phyloP scores from a whole-genome alignment of 805 yeast species.

The Babjeviella inositovora region DNA sequence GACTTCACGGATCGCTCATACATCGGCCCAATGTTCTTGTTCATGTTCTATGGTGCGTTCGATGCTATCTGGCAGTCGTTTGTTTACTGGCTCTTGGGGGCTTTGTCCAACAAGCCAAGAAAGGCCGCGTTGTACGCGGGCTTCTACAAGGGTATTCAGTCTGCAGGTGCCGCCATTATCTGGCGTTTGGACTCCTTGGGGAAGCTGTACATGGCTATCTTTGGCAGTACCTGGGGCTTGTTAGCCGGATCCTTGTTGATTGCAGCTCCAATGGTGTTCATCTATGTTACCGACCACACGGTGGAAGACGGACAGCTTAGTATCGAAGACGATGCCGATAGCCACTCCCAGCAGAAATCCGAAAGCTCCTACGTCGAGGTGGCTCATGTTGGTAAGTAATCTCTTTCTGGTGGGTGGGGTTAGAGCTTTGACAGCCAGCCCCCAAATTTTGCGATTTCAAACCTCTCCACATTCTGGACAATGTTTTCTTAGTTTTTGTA shows the following conservation, averaged over 20 bases:
- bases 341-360: no score
- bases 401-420: no score
- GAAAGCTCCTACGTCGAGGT: no score
- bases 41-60: conserved; percentile 42
- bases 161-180: conserved; percentile 45
- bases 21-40: conserved; percentile 45
- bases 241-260: conserved; percentile 27
- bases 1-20: conserved; percentile 30
- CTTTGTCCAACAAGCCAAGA: conserved; percentile 39
- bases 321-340: no score
- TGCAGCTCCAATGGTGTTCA: conserved; percentile 28
- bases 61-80: conserved; percentile 48
- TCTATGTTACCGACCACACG: conserved; percentile 26
- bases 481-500: no score
- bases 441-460: no score
- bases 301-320: no score
- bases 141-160: conserved; percentile 46
- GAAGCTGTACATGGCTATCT: conserved; percentile 17
- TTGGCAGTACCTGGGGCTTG: conserved; percentile 36
- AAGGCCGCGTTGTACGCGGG: conserved; percentile 42
- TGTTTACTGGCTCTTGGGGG: conserved; percentile 42
- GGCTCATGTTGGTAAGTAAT: no score
- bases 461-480: no score
- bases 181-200: conserved; percentile 37
- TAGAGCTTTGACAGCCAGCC: no score